Percentiles rank a stretch among this genome's conserved stretches.
Conservation (phyloP, 2,329 filamentous ascomycete genomes). For the Dryadomyces quercus-mongolicae region DNA sequence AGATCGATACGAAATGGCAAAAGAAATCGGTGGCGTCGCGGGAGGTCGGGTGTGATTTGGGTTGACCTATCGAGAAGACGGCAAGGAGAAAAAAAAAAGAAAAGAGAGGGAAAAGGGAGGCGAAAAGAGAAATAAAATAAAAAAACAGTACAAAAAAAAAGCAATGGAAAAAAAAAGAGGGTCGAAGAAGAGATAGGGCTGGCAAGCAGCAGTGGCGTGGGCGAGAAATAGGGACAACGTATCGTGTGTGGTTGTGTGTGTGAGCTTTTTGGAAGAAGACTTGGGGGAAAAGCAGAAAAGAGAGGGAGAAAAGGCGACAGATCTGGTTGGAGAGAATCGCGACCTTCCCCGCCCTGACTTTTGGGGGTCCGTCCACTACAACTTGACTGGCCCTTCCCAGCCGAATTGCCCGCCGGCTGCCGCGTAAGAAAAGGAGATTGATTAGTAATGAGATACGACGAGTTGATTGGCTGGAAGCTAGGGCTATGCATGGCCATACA, state of each 20-base stretch:
- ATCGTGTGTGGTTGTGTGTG: too few relatives aligned
- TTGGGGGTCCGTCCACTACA: background rate
- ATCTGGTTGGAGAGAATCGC: slow-evolving; percentile 2
- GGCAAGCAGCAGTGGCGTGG: background rate
- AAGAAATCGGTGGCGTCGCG: background rate
- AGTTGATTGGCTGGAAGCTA: too few relatives aligned
- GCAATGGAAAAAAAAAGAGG: background rate
- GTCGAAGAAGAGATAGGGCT: background rate
- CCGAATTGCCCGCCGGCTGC: too few relatives aligned
- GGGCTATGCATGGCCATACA: too few relatives aligned
- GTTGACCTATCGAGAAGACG: background rate
- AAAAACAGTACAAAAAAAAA: too few relatives aligned
- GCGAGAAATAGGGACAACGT: background rate
- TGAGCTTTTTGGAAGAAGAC: background rate
- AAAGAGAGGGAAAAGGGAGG: background rate
- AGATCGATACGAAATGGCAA: background rate
- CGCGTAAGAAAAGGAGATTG: too few relatives aligned
- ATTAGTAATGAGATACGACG: too few relatives aligned
- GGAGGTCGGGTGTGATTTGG: background rate
- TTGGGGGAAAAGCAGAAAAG: background rate
- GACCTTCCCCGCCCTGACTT: background rate
- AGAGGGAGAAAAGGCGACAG: background rate
- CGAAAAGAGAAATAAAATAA: background rate
- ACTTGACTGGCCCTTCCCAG: background rate
- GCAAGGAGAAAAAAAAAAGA: background rate